Percentiles rank a stretch among this genome's conserved stretches.
Conservation (phyloP, 2,329 filamentous ascomycete species). For the Colletotrichum noveboracense region DNA sequence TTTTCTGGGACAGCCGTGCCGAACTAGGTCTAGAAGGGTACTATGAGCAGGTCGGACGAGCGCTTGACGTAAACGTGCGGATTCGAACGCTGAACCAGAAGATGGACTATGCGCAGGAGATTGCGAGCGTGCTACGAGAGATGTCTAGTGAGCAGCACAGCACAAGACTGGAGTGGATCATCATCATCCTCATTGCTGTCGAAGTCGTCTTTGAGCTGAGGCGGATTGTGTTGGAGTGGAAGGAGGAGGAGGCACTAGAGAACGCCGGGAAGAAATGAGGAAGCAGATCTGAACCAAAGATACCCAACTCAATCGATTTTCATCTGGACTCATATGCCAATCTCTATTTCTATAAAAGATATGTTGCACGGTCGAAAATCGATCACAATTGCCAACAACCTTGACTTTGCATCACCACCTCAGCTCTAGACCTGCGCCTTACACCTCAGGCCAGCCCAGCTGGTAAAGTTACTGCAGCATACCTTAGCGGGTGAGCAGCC, state of each 20-base stretch:
- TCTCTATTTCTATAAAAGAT: not conserved
- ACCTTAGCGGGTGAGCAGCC: not conserved
- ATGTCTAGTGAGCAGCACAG: conserved; percentile 90
- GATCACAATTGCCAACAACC: not conserved
- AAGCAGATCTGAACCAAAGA: not conserved
- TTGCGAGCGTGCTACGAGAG: conserved; percentile 86
- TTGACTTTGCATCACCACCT: not conserved
- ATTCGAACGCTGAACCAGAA: conserved; percentile 95
- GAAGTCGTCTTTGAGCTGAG: conserved; percentile 90
- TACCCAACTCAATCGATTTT: not conserved
- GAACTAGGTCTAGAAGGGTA: conserved; percentile 92
- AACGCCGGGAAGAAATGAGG: conserved; percentile 8
- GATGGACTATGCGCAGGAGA: conserved; percentile 97
- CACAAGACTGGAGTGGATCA: conserved; percentile 89
- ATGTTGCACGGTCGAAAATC: not conserved
- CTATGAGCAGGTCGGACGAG: conserved; percentile 90
- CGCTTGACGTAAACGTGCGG: conserved; percentile 87
- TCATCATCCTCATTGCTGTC: conserved; percentile 90
- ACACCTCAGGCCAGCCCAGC: not conserved
- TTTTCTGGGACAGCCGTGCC: conserved; percentile 93
- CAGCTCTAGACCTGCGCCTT: not conserved
- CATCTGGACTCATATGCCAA: not conserved
- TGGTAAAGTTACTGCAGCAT: not conserved
- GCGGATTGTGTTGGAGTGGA: conserved; percentile 70
- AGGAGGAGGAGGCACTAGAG: conserved; percentile 37